phyloP scores from a whole-genome alignment of 768 basidiomycete genomes.

The Porpolomopsis calyptriformis region DNA sequence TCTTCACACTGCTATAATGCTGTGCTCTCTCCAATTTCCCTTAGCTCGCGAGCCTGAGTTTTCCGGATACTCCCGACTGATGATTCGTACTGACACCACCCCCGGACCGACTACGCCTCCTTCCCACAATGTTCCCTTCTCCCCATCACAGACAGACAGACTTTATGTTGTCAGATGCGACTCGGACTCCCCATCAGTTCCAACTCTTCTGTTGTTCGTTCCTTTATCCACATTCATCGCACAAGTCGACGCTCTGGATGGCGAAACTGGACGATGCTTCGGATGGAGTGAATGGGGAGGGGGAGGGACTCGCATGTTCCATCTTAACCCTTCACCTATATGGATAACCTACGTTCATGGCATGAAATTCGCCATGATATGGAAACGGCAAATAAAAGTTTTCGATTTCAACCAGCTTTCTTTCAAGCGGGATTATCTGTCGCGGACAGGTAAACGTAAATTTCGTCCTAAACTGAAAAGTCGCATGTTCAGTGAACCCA shows the following conservation, averaged over 20 bases:
- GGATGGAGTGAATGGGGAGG: slow-evolving; percentile 1
- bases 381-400: not conserved
- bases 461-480: not conserved
- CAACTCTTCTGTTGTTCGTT: not conserved
- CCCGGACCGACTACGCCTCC: not conserved
- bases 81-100: not conserved
- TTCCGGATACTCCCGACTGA: not conserved
- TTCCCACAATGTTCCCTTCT: not conserved
- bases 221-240: not conserved
- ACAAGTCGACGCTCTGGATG: not conserved
- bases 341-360: not conserved
- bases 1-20: not conserved
- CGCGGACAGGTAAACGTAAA: not conserved
- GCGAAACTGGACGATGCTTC: not conserved
- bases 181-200: not conserved
- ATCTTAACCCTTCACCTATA: not conserved
- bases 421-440: not conserved
- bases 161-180: not conserved
- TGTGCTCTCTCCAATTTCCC: not conserved
- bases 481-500: not conserved
- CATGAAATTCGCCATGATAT: not conserved
- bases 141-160: not conserved
- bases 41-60: not conserved
- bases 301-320: not conserved
- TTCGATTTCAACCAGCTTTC: not conserved